Evolutionary conservation across 2,329 filamentous ascomycete genomes (phyloP), one percentile per base, ranked within the genome.

Genomic region (Diaporthe batatas): DNA sequence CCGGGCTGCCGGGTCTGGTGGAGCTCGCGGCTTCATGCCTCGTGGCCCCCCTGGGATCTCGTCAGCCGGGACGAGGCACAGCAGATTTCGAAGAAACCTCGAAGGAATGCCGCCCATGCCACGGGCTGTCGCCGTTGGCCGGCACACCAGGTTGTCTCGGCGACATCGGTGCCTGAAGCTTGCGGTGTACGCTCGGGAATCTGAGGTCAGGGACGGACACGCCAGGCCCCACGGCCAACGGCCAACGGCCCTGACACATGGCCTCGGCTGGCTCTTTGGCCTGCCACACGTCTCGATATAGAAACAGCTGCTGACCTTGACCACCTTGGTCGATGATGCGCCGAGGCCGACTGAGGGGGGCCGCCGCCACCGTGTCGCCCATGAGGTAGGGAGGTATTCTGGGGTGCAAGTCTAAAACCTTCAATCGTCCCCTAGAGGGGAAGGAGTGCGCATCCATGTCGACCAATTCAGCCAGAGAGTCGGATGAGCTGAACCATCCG

Each of bases 11-110:
- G n/a, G 47, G 47, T 25, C 5, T 51, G 62, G 62, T 53, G 62
- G 62, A 67, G 62, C 62, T 53, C 32, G 62, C 47, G n/a, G 32
- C 62, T 25, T 59, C 47, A 54, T 39, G 44, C 44, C 68, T 70
- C 68, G 55, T 62, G 55, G 68, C 42, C 53, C 68, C 55, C 68
- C 68, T 62, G 55, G 55, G 12, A 59, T 70, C 62, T 67, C 62
- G 55, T 70, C 68, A 70, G 68, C 68, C 44, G 68, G 58, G 55
- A 70, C 44, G 55, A 70, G 68, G 68, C 55, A 62, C 32, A 54
- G 44, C 68, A 42, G 49, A 53, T 16, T 39, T 23, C 29, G 29
- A 23, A 51, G 44, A 51, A 51, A 65, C 36, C 59, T 67, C n/a
- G 14, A 53, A 53, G 62, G 62, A 67, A 67, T 53, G n/a, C 47